phyloP scores from a whole-genome alignment of 352 stramenopile species.

The Lagenidium sp. region DNA sequence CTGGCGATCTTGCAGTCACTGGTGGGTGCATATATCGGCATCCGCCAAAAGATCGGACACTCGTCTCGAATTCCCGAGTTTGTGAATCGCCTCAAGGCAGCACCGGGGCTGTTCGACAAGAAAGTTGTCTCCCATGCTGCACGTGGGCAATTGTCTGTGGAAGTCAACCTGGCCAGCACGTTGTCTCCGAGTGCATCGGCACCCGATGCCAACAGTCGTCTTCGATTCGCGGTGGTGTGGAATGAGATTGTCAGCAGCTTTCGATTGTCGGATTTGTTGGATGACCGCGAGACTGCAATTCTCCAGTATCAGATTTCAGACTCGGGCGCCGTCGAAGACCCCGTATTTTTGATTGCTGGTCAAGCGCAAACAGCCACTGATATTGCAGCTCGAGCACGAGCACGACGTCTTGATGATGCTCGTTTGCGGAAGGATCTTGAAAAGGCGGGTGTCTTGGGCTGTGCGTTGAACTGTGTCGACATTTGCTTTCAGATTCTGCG shows the following conservation, averaged over 20 bases:
- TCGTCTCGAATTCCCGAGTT: slow-evolving; percentile 74
- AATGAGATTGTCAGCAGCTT: slow-evolving; percentile 88
- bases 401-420: slow-evolving; percentile 41
- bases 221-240: slow-evolving; percentile 85
- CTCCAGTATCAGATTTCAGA: slow-evolving; percentile 86
- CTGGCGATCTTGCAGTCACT: slow-evolving; percentile 76
- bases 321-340: slow-evolving; percentile 68
- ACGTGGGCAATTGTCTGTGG: slow-evolving; percentile 52
- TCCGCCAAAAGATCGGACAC: slow-evolving; percentile 76
- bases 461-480: slow-evolving; percentile 69
- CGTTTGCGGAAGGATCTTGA: slow-evolving; percentile 63
- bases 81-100: slow-evolving; percentile 46
- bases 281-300: slow-evolving; percentile 82
- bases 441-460: slow-evolving; percentile 63
- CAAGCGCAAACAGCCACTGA: slow-evolving; percentile 64
- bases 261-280: slow-evolving; percentile 75
- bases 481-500: slow-evolving; percentile 76
- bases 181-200: slow-evolving; percentile 41
- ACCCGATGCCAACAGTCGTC: slow-evolving; percentile 63
- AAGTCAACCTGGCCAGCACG: slow-evolving; percentile 24
- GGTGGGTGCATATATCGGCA: slow-evolving; percentile 63
- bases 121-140: slow-evolving; percentile 71
- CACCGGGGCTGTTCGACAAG: slow-evolving; percentile 61
- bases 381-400: slow-evolving; percentile 50
- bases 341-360: slow-evolving; percentile 81